Conservation (phyloP, 2,329 filamentous ascomycete species). For the Ceratocystis destructans region DNA sequence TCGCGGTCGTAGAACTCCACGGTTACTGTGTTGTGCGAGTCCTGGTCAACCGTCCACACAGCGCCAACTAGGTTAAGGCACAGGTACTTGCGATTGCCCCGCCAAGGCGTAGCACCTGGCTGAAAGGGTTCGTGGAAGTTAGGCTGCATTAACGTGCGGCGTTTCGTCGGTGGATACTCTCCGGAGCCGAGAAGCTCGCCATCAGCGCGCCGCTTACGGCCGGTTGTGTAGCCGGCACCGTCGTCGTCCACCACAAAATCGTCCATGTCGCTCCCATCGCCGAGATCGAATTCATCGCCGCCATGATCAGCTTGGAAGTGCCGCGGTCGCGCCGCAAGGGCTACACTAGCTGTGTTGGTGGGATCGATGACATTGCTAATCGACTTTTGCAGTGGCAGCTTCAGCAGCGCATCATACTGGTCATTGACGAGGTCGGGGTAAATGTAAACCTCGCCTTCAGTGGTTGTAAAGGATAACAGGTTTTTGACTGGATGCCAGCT, state of each 20-base stretch:
- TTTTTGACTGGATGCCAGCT: conserved; percentile 88
- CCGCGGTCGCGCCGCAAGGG: conserved; percentile 31
- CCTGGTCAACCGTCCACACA: conserved; percentile 94
- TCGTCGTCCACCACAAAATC: conserved; percentile 94
- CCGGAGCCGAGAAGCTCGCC: conserved; percentile 34
- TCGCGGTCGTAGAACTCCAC: conserved; percentile 97
- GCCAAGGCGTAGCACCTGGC: conserved; percentile 84
- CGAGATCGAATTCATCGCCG: conserved; percentile 56
- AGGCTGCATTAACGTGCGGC: conserved; percentile 40
- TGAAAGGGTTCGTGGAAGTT: conserved; percentile 77
- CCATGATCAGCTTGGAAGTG: conserved; percentile 51
- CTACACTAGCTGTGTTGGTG: conserved; percentile 39
- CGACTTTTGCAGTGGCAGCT: conserved; percentile 53
- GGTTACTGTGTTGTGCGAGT: conserved; percentile 82
- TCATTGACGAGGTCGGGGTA: conserved; percentile 55
- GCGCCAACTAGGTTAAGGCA: conserved; percentile 88
- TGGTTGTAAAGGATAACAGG: conserved; percentile 78
- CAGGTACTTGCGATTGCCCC: conserved; percentile 82
- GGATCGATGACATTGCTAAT: conserved; percentile 39
- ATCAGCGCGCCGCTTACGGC: conserved; percentile 40
- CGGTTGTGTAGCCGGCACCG: conserved; percentile 66
- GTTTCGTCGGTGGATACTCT: conserved; percentile 27
- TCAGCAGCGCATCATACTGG: conserved; percentile 43
- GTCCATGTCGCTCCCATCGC: conserved; percentile 45
- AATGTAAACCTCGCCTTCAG: conserved; percentile 86